Conservation (phyloP, 306 rosid genomes). For the Lathyrus sativus region DNA sequence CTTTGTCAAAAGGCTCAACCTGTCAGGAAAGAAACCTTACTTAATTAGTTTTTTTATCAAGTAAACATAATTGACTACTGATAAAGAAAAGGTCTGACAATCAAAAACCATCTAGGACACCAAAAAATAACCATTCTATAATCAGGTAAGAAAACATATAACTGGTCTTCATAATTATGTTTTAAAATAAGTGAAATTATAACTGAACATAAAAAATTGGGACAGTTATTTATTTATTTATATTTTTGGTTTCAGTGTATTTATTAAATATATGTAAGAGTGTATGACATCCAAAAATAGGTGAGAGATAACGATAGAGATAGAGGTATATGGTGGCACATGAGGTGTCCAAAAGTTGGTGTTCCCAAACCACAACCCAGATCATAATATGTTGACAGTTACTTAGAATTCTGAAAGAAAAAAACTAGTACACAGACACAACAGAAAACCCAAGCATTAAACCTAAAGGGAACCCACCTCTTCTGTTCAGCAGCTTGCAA, state of each 20-base stretch:
- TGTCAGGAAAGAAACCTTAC: constrained; percentile 38
- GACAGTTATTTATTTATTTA: too few relatives aligned
- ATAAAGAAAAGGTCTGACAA: background rate
- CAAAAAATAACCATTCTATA: constrained; percentile 12
- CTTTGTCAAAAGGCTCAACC: constrained; percentile 75
- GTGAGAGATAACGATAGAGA: too few relatives aligned
- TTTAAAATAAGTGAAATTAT: too few relatives aligned
- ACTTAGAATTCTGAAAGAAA: background rate
- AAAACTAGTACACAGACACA: background rate
- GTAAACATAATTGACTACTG: background rate
- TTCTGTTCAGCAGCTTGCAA: constrained; percentile 93
- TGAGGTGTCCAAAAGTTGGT: too few relatives aligned
- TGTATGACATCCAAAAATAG: too few relatives aligned
- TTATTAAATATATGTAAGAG: too few relatives aligned
- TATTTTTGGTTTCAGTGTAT: too few relatives aligned
- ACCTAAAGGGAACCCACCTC: constrained; percentile 50
- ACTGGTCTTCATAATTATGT: background rate
- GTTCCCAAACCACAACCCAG: background rate
- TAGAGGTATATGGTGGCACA: too few relatives aligned
- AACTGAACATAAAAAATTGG: too few relatives aligned
- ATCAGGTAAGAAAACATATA: background rate
- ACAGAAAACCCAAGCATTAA: background rate
- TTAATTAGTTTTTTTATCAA: background rate
- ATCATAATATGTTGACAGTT: background rate
- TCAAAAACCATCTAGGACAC: background rate